Percentiles rank a stretch among this genome's conserved stretches.
phyloP scores from a whole-genome alignment of 306 rosid species.

The Dalbergia oliveri region DNA sequence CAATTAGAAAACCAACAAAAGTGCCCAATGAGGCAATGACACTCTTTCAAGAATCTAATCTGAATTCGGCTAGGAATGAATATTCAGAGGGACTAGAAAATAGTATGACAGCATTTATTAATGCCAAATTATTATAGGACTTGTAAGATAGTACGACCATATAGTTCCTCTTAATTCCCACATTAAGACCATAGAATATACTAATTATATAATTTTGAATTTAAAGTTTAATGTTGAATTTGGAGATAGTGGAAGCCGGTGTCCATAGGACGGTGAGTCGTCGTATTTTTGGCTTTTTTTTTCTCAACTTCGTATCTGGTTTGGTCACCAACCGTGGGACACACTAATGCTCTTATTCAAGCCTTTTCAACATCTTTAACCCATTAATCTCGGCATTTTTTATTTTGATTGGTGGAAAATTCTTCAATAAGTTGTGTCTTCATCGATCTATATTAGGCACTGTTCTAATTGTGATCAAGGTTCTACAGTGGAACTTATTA shows the following conservation, averaged over 20 bases:
- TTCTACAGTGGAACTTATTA: not conserved
- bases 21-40: conserved; percentile 18
- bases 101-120: conserved; percentile 10
- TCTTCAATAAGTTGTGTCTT: not conserved
- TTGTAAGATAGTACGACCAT: conserved; percentile 18
- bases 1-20: conserved; percentile 24
- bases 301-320: conserved; percentile 44
- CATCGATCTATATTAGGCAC: not conserved
- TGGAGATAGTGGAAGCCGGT: conserved; percentile 57
- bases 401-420: not conserved
- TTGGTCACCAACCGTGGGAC: conserved; percentile 71
- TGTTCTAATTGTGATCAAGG: not conserved
- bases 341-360: conserved; percentile 43
- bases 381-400: conserved; percentile 40
- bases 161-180: conserved; percentile 36
- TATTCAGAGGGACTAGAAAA: conserved; percentile 28
- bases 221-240: not conserved
- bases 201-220: not conserved
- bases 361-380: conserved; percentile 32
- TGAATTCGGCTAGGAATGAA: conserved; percentile 22
- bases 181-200: conserved; percentile 5
- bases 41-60: not conserved
- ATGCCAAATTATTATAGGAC: conserved; percentile 36
- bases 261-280: conserved; percentile 37
- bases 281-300: conserved; percentile 30